Percentiles rank a stretch among this genome's conserved stretches.
Conservation (phyloP, 2,329 filamentous ascomycete species). For the Beauveria sp. region DNA sequence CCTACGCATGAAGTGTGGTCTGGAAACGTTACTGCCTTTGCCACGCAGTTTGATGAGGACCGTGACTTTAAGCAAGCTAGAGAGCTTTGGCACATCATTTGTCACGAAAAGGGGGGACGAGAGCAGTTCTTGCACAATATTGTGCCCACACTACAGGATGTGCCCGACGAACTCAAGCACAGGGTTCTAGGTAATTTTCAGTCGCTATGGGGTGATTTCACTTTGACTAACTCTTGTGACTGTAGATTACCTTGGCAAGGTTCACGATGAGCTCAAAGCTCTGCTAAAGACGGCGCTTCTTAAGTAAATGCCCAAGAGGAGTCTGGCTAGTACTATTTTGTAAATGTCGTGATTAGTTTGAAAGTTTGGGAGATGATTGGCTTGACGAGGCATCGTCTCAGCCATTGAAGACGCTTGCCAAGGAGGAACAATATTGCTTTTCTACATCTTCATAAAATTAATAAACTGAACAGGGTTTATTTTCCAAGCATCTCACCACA, state of each 20-base stretch:
- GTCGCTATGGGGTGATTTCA: neutral
- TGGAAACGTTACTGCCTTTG: slow-evolving; percentile 16
- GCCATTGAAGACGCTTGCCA: too few relatives aligned
- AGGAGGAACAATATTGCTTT: too few relatives aligned
- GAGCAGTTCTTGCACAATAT: slow-evolving; percentile 18
- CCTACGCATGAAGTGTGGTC: slow-evolving; percentile 16
- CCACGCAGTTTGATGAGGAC: slow-evolving; percentile 13
- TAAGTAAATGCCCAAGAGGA: neutral
- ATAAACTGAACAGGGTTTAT: too few relatives aligned
- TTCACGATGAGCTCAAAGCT: neutral
- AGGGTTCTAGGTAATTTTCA: neutral
- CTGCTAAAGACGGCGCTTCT: neutral
- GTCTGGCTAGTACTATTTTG: too few relatives aligned
- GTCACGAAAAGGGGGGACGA: slow-evolving; percentile 13
- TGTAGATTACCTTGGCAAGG: neutral
- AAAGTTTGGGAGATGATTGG: too few relatives aligned
- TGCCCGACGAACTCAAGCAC: slow-evolving; percentile 13
- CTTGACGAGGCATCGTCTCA: too few relatives aligned
- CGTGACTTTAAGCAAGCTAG: slow-evolving; percentile 18
- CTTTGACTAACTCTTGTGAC: neutral
- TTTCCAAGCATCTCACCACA: too few relatives aligned
- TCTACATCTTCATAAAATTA: too few relatives aligned
- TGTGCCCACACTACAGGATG: slow-evolving; percentile 13
- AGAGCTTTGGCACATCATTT: slow-evolving; percentile 18
- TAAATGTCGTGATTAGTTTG: too few relatives aligned